Base-by-base conservation (phyloP, 306 rosid genomes). In the Pterocarpus macrocarpus region DNA sequence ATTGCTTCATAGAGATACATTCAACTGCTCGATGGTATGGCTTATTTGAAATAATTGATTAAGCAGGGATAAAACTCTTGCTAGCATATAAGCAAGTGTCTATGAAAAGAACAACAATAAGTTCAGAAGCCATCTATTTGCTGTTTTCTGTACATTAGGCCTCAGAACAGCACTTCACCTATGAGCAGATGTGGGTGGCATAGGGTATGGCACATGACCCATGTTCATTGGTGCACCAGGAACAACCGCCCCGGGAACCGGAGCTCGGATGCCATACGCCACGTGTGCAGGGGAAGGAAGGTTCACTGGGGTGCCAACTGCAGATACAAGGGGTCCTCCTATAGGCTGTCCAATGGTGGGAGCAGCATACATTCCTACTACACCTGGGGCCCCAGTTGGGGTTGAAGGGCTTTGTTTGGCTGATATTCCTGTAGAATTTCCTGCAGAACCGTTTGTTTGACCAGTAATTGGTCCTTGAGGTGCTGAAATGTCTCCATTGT, bases 281-380 rank as follows among this genome's bases (percentile, higher is more conserved):
- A 88, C 83, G 69, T 90, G 94, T 39, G 84, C 71, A 3, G 91
- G 73, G 35, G 84, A 15, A 64, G 92, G 71, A 52, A 90, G 91
- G 81, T 82, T 94, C 71, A 92, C 90, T 0, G 94, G 92, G 33
- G 97, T 93, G 77, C 97, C 97, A 49, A 89, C 93, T 4, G 93
- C 93, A 1, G 97, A 90, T 81, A 90, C 94, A 30, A 88, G 84
- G n/a, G 92, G 86, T 82, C 97, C 91, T 55, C 92, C 98, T 57
- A 91, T 81, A 14, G 97, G 97, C 36, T 91, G 97, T 44, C 98
- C 93, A 4, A 90, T 88, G 35, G 88, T 85, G 2, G 89, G 95
- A 84, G 91, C 82, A 63, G 85, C 94, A 52, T 86, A 91, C 28
- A 91, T 82, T 67, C 88, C 95, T 2, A 84, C 95, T 2, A 84